phyloP scores from a whole-genome alignment of 768 basidiomycete genomes.

The Leucogyrophana mollusca region DNA sequence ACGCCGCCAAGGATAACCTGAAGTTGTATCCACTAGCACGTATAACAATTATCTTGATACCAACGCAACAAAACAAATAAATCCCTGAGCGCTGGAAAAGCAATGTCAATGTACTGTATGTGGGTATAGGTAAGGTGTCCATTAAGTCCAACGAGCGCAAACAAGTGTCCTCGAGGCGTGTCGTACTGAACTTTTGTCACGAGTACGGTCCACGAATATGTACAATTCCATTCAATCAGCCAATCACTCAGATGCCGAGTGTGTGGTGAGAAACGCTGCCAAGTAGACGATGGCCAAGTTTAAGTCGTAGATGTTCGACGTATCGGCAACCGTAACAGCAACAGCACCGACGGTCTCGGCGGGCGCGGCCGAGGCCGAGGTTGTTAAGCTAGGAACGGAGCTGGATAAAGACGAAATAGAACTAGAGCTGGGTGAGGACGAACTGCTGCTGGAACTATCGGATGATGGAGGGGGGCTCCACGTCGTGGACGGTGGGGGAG shows the following conservation, averaged over 20 bases:
- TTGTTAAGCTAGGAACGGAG: constrained; percentile 20
- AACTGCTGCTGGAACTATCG: constrained; percentile 4
- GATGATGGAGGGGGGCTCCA: constrained; percentile 12
- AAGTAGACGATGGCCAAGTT: constrained; percentile 16
- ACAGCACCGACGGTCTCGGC: constrained; percentile 11
- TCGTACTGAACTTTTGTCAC: constrained; percentile 13
- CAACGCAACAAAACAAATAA: background rate
- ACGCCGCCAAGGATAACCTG: background rate
- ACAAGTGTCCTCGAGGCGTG: constrained; percentile 14
- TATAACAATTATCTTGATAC: too few relatives aligned
- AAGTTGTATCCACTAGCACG: background rate
- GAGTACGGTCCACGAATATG: background rate
- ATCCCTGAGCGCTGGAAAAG: constrained; percentile 2
- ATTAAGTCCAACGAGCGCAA: constrained; percentile 13
- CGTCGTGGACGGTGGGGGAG: constrained; percentile 8
- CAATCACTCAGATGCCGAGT: constrained; percentile 8
- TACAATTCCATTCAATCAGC: background rate
- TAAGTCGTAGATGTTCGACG: constrained; percentile 14
- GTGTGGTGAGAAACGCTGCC: constrained; percentile 16
- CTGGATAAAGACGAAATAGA: background rate
- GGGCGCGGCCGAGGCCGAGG: constrained; percentile 10
- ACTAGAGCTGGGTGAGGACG: constrained; percentile 4
- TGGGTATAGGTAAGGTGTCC: constrained; percentile 27
- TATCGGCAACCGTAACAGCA: background rate
- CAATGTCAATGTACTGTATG: constrained; percentile 14